These are phyloP conservation scores for Drechslerella dactyloides DNA, from an alignment of 2,329 filamentous ascomycete species.

Conservation along the genomic window DNA sequence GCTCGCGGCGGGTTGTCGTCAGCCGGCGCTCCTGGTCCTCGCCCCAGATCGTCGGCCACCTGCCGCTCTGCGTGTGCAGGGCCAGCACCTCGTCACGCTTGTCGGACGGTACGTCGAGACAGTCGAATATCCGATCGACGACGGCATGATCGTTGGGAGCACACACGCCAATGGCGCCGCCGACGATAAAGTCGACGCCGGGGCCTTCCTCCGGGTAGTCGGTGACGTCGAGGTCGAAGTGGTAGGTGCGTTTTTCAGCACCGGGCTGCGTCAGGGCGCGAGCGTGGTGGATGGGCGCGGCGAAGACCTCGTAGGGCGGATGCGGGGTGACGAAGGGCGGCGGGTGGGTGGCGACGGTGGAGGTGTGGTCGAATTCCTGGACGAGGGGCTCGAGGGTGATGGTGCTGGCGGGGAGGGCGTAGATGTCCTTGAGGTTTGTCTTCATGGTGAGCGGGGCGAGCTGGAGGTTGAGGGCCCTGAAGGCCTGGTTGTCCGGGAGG, in stretches of 20 bases:
- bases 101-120: constrained; percentile 79
- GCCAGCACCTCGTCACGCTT: constrained; percentile 82
- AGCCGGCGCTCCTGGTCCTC: constrained; percentile 83
- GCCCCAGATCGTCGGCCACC: constrained; percentile 98
- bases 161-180: constrained; percentile 90
- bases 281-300: constrained; percentile 82
- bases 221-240: constrained; percentile 96
- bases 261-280: constrained; percentile 86
- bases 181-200: constrained; percentile 89
- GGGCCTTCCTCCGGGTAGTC: constrained; percentile 85
- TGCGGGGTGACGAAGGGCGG: constrained; percentile 92
- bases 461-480: constrained; percentile 76
- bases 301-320: constrained; percentile 88
- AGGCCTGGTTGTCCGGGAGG: constrained; percentile 82
- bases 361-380: constrained; percentile 57
- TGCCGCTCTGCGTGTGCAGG: constrained; percentile 77
- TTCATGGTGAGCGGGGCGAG: constrained; percentile 74
- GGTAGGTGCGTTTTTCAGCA: constrained; percentile 94
- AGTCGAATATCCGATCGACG: constrained; percentile 83
- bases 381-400: constrained; percentile 71
- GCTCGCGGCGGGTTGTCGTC: constrained; percentile 84
- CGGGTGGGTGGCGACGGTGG: constrained; percentile 67
- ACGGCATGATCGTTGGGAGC: constrained; percentile 79
- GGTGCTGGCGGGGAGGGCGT: constrained; percentile 75
- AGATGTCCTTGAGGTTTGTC: constrained; percentile 72